Evolutionary conservation across 202 grass and related monocot genomes (phyloP).

Genomic region (Schoenoplectus triqueter): DNA sequence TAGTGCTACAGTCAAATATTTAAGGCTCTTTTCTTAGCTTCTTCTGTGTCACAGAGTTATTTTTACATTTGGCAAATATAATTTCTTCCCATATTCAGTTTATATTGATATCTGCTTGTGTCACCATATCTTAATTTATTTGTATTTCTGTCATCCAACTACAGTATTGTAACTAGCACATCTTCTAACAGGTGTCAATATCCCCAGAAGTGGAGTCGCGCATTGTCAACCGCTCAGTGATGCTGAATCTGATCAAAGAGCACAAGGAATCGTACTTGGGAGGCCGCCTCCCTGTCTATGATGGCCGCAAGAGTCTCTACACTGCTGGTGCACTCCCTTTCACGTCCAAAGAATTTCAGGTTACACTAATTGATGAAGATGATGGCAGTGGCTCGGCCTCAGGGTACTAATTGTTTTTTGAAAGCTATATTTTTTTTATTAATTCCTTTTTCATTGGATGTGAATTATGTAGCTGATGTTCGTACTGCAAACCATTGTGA

Average conservation of each 20-base stretch:
- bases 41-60: background rate
- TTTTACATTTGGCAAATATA: background rate
- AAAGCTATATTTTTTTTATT: background rate
- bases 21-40: background rate
- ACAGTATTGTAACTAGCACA: background rate
- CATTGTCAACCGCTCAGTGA: conserved; percentile 58
- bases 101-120: background rate
- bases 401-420: conserved; percentile 22
- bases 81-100: background rate
- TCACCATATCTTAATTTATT: background rate
- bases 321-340: conserved; percentile 75
- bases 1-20: background rate
- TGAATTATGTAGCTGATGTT: background rate
- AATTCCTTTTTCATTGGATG: conserved; percentile 21
- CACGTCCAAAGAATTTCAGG: conserved; percentile 60
- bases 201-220: conserved; percentile 59
- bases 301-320: conserved; percentile 78
- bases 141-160: background rate
- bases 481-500: background rate
- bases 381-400: conserved; percentile 54
- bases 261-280: conserved; percentile 63
- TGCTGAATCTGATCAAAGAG: conserved; percentile 57
- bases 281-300: conserved; percentile 71
- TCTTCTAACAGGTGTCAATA: conserved; percentile 59
- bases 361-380: conserved; percentile 62